Evolutionary conservation across 2,329 filamentous ascomycete genomes (phyloP), one percentile per base, ranked within the genome.

Genomic region (Fusarium sp.): DNA sequence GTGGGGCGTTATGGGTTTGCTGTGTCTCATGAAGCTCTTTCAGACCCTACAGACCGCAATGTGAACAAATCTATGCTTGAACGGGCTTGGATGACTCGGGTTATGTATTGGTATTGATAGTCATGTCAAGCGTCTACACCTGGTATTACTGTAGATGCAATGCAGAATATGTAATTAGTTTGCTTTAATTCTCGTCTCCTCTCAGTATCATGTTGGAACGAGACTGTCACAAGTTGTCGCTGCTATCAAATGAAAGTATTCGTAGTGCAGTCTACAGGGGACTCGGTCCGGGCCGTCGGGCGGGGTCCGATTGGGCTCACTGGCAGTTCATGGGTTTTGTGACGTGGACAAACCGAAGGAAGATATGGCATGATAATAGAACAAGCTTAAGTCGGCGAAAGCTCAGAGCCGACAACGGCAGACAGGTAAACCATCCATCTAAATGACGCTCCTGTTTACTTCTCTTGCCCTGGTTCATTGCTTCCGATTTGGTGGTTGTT

Each of bases 121-220:
- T 16, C n/a, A 41, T 41, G 39, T n/a, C 7, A 23, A 41, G 23
- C 1, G 41, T 44, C 4, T 44, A 7, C 7, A 25, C 16, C 23
- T 19, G 23, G 23, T 44, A 16, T 27, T 25, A 27, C 23, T 44
- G 3, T 27, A 44, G 41, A 27, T 27, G 18, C 16, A 23, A 27
- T 19, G 8, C 23, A 18, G 10, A 44, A 19, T 19, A 19, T 27
- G 42, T 27, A 23, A 27, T 0, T 0, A 44, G 10, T 27, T 27
- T 44, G 0, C 16, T 19, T 27, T 14, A 7, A 1, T 6, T 27
- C 23, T 1, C 16, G 0, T 25, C 42, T 19, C 10, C 7, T 9
- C 27, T 27, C 10, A 14, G 10, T 44, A 23, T 19, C 0, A 9
- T 27, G 7, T 14, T 4, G 10, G 23, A 44, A 44, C 23, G 7